Percentiles rank a stretch among this genome's conserved stretches.
These are phyloP conservation scores for Aspergillus sclerotialis DNA, from an alignment of 2,329 filamentous ascomycete species.

Conservation along the genomic window DNA sequence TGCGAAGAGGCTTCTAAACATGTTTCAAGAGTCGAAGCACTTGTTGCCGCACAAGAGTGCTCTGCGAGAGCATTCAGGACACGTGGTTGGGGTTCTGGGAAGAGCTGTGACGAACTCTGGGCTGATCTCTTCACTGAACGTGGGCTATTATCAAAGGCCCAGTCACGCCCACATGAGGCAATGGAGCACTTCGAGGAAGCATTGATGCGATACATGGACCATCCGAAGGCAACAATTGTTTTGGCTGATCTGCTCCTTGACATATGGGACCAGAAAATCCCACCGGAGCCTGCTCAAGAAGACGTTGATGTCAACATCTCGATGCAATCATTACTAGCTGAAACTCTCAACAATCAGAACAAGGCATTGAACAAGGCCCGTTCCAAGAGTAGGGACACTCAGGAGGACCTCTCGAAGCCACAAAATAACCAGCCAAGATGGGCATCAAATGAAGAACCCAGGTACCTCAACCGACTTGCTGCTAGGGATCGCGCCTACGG, in stretches of 20 bases:
- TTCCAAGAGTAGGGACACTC: background rate
- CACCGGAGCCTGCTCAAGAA: slow-evolving; percentile 25
- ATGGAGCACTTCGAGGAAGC: slow-evolving; percentile 75
- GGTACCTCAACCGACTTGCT: slow-evolving; percentile 73
- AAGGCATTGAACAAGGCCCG: slow-evolving; percentile 2
- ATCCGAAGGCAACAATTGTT: slow-evolving; percentile 71
- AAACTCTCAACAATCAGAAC: slow-evolving; percentile 11
- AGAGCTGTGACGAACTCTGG: slow-evolving; percentile 76
- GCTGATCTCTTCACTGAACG: slow-evolving; percentile 76
- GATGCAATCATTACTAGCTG: slow-evolving; percentile 17
- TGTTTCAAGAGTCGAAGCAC: slow-evolving; percentile 62
- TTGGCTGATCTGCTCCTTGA: slow-evolving; percentile 81
- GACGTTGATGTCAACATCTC: slow-evolving; percentile 20
- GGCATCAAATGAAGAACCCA: slow-evolving; percentile 48
- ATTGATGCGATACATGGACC: slow-evolving; percentile 70
- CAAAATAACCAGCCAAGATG: slow-evolving; percentile 3
- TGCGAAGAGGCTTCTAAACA: slow-evolving; percentile 75
- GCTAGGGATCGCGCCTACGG: slow-evolving; percentile 84
- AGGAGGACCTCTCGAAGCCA: slow-evolving; percentile 4
- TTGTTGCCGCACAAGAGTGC: slow-evolving; percentile 56
- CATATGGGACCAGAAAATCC: slow-evolving; percentile 57
- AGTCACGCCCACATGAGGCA: slow-evolving; percentile 59
- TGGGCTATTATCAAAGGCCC: slow-evolving; percentile 59
- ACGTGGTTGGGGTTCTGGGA: slow-evolving; percentile 69
- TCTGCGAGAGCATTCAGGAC: slow-evolving; percentile 57